A percentile compares a stretch with the other conserved stretches of the same genome.
These are phyloP conservation scores for Pholiota conissans DNA, from an alignment of 768 basidiomycete genomes.

Conservation along the genomic window DNA sequence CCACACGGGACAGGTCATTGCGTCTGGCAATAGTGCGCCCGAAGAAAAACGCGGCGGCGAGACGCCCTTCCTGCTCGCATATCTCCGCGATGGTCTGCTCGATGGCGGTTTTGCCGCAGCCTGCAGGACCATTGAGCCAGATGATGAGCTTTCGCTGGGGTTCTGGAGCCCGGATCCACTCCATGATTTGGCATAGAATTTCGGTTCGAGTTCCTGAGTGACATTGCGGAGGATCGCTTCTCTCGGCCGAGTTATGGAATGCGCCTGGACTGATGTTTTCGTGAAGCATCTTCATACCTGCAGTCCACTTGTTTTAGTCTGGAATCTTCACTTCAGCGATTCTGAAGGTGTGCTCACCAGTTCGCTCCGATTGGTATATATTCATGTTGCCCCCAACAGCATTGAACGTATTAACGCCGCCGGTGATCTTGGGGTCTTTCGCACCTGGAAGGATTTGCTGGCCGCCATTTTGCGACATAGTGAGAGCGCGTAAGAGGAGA, in stretches of 20 bases:
- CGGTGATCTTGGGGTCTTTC: neutral
- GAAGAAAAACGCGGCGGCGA: neutral
- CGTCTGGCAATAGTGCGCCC: neutral
- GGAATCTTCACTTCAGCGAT: no score
- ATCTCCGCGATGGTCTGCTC: neutral
- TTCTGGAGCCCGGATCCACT: neutral
- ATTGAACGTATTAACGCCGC: neutral
- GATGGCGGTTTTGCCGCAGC: neutral
- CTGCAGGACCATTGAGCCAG: neutral
- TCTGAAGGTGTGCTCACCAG: no score
- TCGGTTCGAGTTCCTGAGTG: neutral
- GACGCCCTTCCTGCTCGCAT: neutral
- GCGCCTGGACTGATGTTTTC: neutral
- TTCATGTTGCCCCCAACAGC: neutral
- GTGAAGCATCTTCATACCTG: neutral
- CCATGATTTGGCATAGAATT: neutral
- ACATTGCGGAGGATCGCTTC: neutral
- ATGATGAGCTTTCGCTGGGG: neutral
- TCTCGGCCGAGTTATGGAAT: neutral
- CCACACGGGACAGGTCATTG: neutral
- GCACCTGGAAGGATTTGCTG: neutral
- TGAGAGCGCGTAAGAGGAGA: no score
- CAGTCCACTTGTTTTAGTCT: neutral
- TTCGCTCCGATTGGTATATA: neutral
- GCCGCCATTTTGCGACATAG: neutral